phyloP scores from a whole-genome alignment of 306 rosid species.

The Inga laurina region DNA sequence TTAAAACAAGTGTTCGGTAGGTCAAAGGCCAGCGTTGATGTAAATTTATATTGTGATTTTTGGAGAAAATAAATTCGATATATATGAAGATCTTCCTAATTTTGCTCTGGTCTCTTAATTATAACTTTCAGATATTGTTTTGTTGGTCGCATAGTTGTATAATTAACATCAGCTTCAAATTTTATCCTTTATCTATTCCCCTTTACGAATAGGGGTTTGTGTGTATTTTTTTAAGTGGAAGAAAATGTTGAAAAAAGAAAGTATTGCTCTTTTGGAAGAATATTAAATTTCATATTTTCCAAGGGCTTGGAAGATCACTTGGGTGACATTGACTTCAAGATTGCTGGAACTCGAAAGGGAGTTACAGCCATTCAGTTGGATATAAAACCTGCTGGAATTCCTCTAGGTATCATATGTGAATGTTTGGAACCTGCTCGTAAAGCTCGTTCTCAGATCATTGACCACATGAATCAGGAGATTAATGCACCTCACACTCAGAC shows the following conservation, averaged over 20 bases:
- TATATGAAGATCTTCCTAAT: not conserved
- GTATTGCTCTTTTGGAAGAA: slow-evolving; percentile 18
- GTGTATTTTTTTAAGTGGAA: not conserved
- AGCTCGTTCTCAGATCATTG: slow-evolving; percentile 91
- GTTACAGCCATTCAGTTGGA: slow-evolving; percentile 93
- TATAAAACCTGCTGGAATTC: slow-evolving; percentile 97
- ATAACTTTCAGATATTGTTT: slow-evolving; percentile 20
- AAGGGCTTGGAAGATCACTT: slow-evolving; percentile 98
- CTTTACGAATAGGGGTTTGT: not conserved
- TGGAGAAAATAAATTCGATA: slow-evolving; percentile 15
- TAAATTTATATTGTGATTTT: not conserved
- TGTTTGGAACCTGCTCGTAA: slow-evolving; percentile 82
- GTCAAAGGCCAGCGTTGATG: not conserved
- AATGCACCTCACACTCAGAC: slow-evolving; percentile 59
- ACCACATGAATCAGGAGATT: slow-evolving; percentile 84
- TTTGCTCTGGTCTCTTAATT: slow-evolving; percentile 17
- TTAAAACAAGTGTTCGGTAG: not conserved
- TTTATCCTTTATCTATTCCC: not conserved
- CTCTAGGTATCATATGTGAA: slow-evolving; percentile 86
- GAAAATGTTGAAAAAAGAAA: not conserved
- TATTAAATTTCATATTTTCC: slow-evolving; percentile 25
- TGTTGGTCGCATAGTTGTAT: not conserved
- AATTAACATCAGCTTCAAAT: not conserved
- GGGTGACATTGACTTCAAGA: slow-evolving; percentile 98
- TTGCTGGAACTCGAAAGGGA: slow-evolving; percentile 87